Conservation (phyloP, 2,329 filamentous ascomycete species). For the Beauveria rudraprayagi region DNA sequence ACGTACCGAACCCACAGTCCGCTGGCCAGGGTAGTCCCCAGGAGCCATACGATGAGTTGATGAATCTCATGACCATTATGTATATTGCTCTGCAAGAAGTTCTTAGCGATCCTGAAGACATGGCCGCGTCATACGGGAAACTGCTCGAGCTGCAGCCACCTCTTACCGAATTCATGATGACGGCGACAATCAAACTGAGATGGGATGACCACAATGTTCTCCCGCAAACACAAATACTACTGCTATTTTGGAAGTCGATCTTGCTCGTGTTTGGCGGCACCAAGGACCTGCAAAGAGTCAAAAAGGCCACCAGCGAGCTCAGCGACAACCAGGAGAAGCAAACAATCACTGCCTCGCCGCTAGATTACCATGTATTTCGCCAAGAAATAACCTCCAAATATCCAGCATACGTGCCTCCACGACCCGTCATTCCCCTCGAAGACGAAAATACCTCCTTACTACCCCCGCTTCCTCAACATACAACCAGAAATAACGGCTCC, state of each 20-base stretch:
- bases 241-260: conserved; percentile 88
- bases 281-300: conserved; percentile 63
- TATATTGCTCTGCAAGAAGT: conserved; percentile 52
- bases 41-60: conserved; percentile 50
- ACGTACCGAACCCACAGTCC: conserved; percentile 29
- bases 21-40: conserved; percentile 30
- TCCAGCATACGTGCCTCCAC: conserved; percentile 87
- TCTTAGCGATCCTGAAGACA: conserved; percentile 42
- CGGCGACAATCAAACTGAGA: conserved; percentile 57
- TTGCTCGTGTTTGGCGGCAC: conserved; percentile 78
- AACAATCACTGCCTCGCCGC: conserved; percentile 83
- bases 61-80: conserved; percentile 56
- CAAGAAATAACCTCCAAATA: conserved; percentile 98
- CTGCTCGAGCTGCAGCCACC: conserved; percentile 55
- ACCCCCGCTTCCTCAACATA: conserved; percentile 72
- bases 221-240: conserved; percentile 62
- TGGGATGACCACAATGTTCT: conserved; percentile 61
- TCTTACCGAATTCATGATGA: conserved; percentile 64
- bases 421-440: conserved; percentile 74
- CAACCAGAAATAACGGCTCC: conserved; percentile 50
- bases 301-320: conserved; percentile 60
- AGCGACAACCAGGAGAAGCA: conserved; percentile 58
- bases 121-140: conserved; percentile 38
- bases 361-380: conserved; percentile 93
- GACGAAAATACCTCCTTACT: conserved; percentile 85